Percentiles rank a stretch among this genome's conserved stretches.
phyloP scores from a whole-genome alignment of 768 basidiomycete species.

The Paxillus ammoniavirescens region DNA sequence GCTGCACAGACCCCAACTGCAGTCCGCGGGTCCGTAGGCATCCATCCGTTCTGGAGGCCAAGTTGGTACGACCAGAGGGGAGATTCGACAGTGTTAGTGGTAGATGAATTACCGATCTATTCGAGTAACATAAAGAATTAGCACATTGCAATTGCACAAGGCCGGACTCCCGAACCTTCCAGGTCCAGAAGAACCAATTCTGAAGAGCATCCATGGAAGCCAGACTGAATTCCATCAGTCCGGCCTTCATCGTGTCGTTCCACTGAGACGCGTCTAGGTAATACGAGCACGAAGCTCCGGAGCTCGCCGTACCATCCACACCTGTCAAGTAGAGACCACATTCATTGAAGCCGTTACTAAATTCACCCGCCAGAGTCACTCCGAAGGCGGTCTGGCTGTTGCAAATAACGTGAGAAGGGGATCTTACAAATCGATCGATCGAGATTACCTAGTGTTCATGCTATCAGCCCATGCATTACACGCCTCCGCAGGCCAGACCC shows the following conservation, averaged over 20 bases:
- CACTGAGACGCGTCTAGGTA: conserved; percentile 50
- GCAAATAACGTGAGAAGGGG: conserved; percentile 1
- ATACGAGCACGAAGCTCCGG: conserved; percentile 40
- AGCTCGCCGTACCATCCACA: conserved; percentile 25
- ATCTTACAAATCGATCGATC: not conserved
- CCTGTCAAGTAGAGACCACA: conserved; percentile 56
- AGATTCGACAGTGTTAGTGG: conserved; percentile 44
- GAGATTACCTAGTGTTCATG: conserved; percentile 43
- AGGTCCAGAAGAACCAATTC: conserved; percentile 78
- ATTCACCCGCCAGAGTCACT: conserved; percentile 74
- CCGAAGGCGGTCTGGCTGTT: conserved; percentile 57
- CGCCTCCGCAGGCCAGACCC: conserved; percentile 47
- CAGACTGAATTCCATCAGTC: conserved; percentile 49
- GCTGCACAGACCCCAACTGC: conserved; percentile 64
- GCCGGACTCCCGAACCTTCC: conserved; percentile 48
- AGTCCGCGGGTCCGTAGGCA: conserved; percentile 68
- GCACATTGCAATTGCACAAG: not conserved
- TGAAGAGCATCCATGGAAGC: conserved; percentile 66
- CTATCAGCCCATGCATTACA: conserved; percentile 58
- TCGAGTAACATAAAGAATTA: not conserved
- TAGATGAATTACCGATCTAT: conserved; percentile 57
- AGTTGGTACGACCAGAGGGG: conserved; percentile 74
- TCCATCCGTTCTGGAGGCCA: conserved; percentile 72
- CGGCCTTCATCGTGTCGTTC: conserved; percentile 49
- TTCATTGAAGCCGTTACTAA: conserved; percentile 62